Evolutionary conservation across 495 filamentous ascomycete genomes (phyloP), one percentile per base, ranked within the genome.

Genomic region (Talaromyces liani): DNA sequence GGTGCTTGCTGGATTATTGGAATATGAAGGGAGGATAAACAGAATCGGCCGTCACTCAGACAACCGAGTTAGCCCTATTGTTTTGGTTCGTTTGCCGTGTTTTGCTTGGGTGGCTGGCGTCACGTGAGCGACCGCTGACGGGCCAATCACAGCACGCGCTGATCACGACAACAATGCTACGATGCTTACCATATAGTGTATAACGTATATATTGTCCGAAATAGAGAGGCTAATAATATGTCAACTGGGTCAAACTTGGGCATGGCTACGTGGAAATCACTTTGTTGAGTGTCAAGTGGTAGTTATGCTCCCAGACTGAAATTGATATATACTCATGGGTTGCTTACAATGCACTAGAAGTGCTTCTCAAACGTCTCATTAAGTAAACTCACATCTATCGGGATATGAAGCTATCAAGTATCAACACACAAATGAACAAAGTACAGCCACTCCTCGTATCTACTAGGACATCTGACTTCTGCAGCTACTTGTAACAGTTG

Each of bases 1-100:
- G 64, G 57, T 18, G 18, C 0, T 24, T 47, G 24, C 4, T 47
- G 25, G 58, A 6, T n/a, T 58, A 27, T 57, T 47, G 62, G 24
- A 39, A 33, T 60, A 60, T 58, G 66, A 63, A 60, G 60, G 65
- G 64, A 70, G 71, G 64, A 75, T 75, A 75, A 75, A 75, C 73
- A 75, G 72, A 74, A 68, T 71, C 47, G 56, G 49, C 67, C 67
- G 73, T 75, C 71, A 69, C 73, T 75, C 71, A 75, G 72, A 72
- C 73, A 75, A 75, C 73, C 63, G 69, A 70, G 45, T 34, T n/a
- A 51, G 47, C 41, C 41, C 60, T 49, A 31, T 62, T 51, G 60
- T 62, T 62, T 51, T 62, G 60, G 39, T 62, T 62, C 18, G 60
- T 34, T 20, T 55, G 53, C 61, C 36, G 61, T 68, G 66, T 54